Base-by-base conservation (phyloP, 2,329 filamentous ascomycete genomes). In the Teratosphaeria viscida region DNA sequence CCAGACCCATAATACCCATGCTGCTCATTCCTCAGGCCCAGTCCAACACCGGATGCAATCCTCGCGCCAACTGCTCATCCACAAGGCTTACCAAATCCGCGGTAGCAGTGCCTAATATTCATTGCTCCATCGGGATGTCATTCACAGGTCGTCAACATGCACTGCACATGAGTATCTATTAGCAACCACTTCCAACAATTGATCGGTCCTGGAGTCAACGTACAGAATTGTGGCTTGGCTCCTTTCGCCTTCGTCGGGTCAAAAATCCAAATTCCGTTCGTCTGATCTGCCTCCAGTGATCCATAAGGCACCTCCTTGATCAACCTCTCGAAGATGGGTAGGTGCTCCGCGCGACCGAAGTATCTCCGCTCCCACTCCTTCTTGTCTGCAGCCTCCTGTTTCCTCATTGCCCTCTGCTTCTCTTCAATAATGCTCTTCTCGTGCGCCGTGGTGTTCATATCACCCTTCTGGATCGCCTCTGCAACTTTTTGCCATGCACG, bases 341-440 rank as follows among this genome's bases (percentile, higher is more conserved):
- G 67, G 37, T 67, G 70, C 2, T 75, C 71, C 14, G 70, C 67
- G 29, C 73, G 68, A 1, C 69, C 83, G 76, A 97, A 99, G 78
- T 94, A 97, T 58, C 87, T 82, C 54, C 91, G 82, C 69, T 91
- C 82, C 92, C 94, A 99, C 49, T 83, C 79, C 52, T 82, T 81
- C 23, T 85, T 85, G 66, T 91, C 88, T n/a, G 82, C 80, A 68
- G 84, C 84, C 73, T 96, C 92, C 69, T 84, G 79, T 71, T 83
- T 83, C 64, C 92, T 85, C 76, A 85, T 80, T 73, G 82, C 89
- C 14, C 91, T 85, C 79, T 97, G 92, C 39, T 86, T 85, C 66
- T 90, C 89, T 75, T 97, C 94, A 64, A 97, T 95, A 74, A 90
- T 89, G 60, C 83, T 82, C 79, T 97, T 97, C 72, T 95, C 89